Evolutionary conservation across 1,284 basidiomycete species (phyloP).

Genomic region (Leccinum pachyderme): DNA sequence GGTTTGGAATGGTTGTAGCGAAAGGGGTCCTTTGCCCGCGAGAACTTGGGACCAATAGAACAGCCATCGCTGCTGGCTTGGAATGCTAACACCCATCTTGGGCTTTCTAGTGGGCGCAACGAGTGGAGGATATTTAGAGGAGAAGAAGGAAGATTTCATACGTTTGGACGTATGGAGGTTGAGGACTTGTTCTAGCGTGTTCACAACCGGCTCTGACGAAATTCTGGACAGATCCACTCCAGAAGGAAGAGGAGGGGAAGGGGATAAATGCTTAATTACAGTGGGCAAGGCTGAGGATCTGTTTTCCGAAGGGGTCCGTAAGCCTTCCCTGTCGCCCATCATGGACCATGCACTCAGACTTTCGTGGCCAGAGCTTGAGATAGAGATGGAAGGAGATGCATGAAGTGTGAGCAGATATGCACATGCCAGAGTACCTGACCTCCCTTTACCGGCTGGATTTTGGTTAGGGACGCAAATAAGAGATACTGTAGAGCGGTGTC

Average conservation of each 20-base stretch:
- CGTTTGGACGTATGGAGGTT: conserved; percentile 66
- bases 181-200: conserved; percentile 57
- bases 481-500: not conserved
- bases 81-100: conserved; percentile 72
- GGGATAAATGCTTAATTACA: not conserved
- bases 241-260: not conserved
- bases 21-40: conserved; percentile 48
- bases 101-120: conserved; percentile 39
- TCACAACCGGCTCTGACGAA: conserved; percentile 22
- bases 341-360: conserved; percentile 20
- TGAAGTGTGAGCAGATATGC: conserved; percentile 65
- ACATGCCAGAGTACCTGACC: conserved; percentile 81
- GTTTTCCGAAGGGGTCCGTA: conserved; percentile 16
- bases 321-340: conserved; percentile 19
- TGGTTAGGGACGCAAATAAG: conserved; percentile 8
- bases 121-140: conserved; percentile 3
- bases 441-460: conserved; percentile 69
- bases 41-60: conserved; percentile 73
- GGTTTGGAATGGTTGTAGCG: conserved; percentile 39
- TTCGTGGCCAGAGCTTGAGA: conserved; percentile 4
- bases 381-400: conserved; percentile 4
- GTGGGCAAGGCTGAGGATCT: conserved; percentile 1
- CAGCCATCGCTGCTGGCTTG: conserved; percentile 70
- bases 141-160: conserved; percentile 52
- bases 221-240: conserved; percentile 11